Conservation (phyloP, 2,329 filamentous ascomycete species). For the Talaromyces sp. region DNA sequence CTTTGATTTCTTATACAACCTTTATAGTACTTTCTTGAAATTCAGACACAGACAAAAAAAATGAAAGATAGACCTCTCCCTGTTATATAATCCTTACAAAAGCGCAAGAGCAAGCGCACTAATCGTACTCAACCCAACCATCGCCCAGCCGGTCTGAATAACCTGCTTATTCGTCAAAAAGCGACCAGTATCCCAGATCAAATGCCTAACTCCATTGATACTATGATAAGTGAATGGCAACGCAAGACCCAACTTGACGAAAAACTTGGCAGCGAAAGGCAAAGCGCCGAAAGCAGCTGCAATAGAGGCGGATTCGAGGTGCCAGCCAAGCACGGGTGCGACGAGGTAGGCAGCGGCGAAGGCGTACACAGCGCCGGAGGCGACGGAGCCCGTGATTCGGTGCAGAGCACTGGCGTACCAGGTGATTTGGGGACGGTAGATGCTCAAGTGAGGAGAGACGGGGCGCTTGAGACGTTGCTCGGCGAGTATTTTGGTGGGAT, state of each 20-base stretch:
- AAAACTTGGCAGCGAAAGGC: conserved; percentile 57
- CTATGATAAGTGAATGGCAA: conserved; percentile 66
- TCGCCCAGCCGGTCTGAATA: conserved; percentile 62
- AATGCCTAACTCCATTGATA: conserved; percentile 68
- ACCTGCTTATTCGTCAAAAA: conserved; percentile 63
- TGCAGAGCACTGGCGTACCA: conserved; percentile 74
- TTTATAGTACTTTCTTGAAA: not conserved
- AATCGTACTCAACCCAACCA: conserved; percentile 55
- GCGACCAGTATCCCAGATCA: conserved; percentile 65
- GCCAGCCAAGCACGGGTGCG: conserved; percentile 70
- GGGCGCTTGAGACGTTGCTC: conserved; percentile 78
- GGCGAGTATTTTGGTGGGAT: conserved; percentile 61
- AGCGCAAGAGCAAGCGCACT: conserved; percentile 50
- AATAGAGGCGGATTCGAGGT: conserved; percentile 62
- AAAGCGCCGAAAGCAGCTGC: conserved; percentile 63
- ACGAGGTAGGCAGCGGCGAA: conserved; percentile 79
- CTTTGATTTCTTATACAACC: not conserved
- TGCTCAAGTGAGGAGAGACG: conserved; percentile 76
- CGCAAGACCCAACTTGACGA: conserved; percentile 57
- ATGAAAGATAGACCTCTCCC: conserved; percentile 25
- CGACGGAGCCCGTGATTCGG: conserved; percentile 74
- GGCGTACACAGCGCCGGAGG: conserved; percentile 72
- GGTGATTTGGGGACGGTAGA: conserved; percentile 84
- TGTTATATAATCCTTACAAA: conserved; percentile 31
- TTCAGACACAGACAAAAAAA: not conserved